These are phyloP conservation scores for Aurantiochytrium sp. DNA, from an alignment of 108 stramenopile genomes.

Conservation along the genomic window DNA sequence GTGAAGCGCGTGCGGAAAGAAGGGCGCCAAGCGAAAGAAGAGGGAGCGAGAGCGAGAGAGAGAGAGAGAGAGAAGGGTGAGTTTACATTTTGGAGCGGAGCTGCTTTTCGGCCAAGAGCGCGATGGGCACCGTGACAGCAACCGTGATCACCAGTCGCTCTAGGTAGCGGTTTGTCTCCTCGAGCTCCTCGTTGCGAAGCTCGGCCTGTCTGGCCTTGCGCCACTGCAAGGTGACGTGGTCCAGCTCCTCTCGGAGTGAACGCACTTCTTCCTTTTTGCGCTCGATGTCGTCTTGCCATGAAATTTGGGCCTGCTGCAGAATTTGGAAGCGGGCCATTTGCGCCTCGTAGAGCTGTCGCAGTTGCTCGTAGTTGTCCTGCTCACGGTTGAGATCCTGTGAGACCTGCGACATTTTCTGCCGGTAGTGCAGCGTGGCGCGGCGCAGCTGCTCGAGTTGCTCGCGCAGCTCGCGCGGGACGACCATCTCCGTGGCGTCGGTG, in stretches of 20 bases:
- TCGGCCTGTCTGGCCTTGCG: constrained; percentile 7
- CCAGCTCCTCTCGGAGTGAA: not conserved
- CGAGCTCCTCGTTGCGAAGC: not conserved
- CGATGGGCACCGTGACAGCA: not conserved
- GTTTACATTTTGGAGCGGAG: not conserved
- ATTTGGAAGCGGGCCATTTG: not conserved
- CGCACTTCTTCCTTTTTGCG: constrained; percentile 13
- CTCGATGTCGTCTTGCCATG: not conserved
- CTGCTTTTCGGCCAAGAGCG: constrained; percentile 5
- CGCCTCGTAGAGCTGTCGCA: not conserved
- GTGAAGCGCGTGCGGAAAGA: not conserved
- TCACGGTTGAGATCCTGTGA: not conserved
- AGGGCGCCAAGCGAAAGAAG: not conserved
- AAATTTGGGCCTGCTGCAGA: not conserved
- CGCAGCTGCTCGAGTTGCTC: constrained; percentile 12
- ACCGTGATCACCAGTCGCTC: constrained; percentile 15
- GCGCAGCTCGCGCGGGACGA: not conserved
- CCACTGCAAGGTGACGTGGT: not conserved
- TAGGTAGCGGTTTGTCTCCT: not conserved
- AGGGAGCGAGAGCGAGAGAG: no score
- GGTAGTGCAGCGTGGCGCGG: not conserved
- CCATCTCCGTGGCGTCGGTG: not conserved
- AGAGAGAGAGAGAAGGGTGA: no score
- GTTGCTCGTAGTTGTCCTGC: not conserved
- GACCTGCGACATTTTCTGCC: not conserved